Evolutionary conservation across 78 protist genomes (phyloP).

Genomic region (Planoprotostelium fungivorum): DNA sequence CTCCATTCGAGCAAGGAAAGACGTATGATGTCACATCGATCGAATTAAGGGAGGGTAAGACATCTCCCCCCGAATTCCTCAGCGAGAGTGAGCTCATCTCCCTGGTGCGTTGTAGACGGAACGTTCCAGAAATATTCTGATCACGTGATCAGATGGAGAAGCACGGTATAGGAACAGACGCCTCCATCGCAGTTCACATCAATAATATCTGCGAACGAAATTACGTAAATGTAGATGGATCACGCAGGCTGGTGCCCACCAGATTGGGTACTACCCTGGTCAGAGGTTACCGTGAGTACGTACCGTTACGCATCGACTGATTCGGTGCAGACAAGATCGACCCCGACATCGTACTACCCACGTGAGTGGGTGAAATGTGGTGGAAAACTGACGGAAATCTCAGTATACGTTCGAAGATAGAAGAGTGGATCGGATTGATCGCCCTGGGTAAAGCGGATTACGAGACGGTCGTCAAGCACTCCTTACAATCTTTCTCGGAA

Average conservation of each 20-base stretch:
- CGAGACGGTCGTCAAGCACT: constrained; percentile 6
- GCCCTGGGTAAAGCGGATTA: constrained; percentile 35
- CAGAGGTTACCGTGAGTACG: constrained; percentile 13
- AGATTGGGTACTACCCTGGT: constrained; percentile 36
- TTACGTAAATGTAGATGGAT: constrained; percentile 26
- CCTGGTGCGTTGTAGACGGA: not conserved
- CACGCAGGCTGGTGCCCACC: constrained; percentile 37
- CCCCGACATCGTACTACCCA: constrained; percentile 41
- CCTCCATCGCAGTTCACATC: constrained; percentile 77
- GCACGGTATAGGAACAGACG: constrained; percentile 80
- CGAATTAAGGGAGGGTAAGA: constrained; percentile 2
- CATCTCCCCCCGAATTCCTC: constrained; percentile 44
- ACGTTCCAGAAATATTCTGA: not conserved
- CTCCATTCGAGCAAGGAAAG: not conserved
- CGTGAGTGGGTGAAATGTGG: not conserved
- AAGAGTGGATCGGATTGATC: constrained; percentile 14
- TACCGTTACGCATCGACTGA: not conserved
- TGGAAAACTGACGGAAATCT: not conserved
- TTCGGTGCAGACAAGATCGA: constrained; percentile 17
- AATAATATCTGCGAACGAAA: constrained; percentile 25
- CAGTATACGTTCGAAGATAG: constrained; percentile 35
- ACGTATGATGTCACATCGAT: not conserved
- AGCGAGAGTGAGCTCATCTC: constrained; percentile 62
- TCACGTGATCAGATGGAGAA: constrained; percentile 34
- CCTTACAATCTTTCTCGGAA: not conserved